Percentiles rank a stretch among this genome's conserved stretches.
Conservation (phyloP, 257 asterid species). For the Cynanchum wilfordii region DNA sequence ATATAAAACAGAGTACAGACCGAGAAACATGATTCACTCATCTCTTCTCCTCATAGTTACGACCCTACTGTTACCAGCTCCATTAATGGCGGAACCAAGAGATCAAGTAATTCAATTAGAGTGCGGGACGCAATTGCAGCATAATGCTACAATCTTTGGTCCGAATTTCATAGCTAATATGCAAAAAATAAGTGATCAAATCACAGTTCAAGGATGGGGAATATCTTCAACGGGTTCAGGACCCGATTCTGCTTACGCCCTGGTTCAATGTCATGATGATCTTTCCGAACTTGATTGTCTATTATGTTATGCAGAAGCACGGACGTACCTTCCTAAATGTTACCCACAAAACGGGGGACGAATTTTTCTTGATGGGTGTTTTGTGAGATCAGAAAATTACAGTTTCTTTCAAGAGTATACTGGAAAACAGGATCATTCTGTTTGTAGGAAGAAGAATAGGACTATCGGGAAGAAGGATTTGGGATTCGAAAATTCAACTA, state of each 20-base stretch:
- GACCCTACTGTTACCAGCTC: conserved; percentile 14
- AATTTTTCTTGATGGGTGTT: conserved; percentile 79
- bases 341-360: conserved; percentile 57
- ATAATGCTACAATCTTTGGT: conserved; percentile 43
- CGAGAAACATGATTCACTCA: neutral
- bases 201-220: conserved; percentile 51
- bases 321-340: conserved; percentile 64
- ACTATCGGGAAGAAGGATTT: conserved; percentile 15
- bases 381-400: conserved; percentile 66
- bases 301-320: conserved; percentile 65
- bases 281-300: conserved; percentile 67
- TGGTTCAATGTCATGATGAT: conserved; percentile 78
- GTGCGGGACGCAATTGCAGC: conserved; percentile 21
- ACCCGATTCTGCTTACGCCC: conserved; percentile 45
- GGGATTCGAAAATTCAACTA: conserved; percentile 22
- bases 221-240: conserved; percentile 40
- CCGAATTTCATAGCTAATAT: conserved; percentile 57
- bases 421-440: conserved; percentile 25
- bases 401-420: conserved; percentile 48
- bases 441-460: conserved; percentile 35
- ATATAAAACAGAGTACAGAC: too few species aligned
- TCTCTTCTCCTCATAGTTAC: neutral
- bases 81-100: conserved; percentile 23
- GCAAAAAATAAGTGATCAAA: conserved; percentile 63
- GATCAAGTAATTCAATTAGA: conserved; percentile 11